phyloP scores from a whole-genome alignment of 306 rosid species.

The Luffa aegyptiaca region DNA sequence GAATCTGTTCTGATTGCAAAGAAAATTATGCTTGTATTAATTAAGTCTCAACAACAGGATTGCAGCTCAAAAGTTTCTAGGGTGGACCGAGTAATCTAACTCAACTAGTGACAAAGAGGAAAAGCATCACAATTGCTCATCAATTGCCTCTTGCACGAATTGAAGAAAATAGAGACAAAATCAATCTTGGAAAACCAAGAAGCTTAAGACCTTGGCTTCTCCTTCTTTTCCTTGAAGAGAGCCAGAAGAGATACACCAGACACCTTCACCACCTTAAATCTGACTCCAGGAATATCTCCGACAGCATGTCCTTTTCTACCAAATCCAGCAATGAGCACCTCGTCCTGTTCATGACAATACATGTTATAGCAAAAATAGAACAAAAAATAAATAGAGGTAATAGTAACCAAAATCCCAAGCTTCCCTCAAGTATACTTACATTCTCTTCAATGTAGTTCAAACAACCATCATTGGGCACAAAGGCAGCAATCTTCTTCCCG shows the following conservation, averaged over 20 bases:
- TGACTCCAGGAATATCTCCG: conserved; percentile 62
- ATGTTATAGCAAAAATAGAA: not conserved
- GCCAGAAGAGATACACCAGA: conserved; percentile 57
- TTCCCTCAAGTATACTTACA: conserved; percentile 21
- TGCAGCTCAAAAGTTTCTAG: not conserved
- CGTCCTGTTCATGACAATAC: conserved; percentile 31
- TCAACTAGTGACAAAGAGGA: not conserved
- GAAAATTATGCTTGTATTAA: not conserved
- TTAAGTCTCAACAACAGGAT: not conserved
- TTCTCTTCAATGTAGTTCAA: conserved; percentile 52
- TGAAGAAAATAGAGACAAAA: not conserved
- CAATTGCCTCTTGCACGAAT: not conserved
- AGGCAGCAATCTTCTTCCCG: conserved; percentile 62
- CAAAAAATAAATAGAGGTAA: not conserved
- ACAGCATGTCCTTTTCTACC: conserved; percentile 57
- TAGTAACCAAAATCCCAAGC: not conserved
- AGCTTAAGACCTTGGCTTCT: conserved; percentile 52
- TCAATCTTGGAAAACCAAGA: not conserved
- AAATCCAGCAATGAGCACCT: conserved; percentile 57
- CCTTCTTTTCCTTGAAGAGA: conserved; percentile 57
- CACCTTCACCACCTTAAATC: conserved; percentile 62
- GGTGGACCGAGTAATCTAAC: not conserved
- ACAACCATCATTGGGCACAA: conserved; percentile 64
- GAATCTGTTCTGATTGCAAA: not conserved
- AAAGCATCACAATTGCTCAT: not conserved